Evolutionary conservation across 2,329 filamentous ascomycete genomes (phyloP).

Genomic region (Cyclaneusma minus): DNA sequence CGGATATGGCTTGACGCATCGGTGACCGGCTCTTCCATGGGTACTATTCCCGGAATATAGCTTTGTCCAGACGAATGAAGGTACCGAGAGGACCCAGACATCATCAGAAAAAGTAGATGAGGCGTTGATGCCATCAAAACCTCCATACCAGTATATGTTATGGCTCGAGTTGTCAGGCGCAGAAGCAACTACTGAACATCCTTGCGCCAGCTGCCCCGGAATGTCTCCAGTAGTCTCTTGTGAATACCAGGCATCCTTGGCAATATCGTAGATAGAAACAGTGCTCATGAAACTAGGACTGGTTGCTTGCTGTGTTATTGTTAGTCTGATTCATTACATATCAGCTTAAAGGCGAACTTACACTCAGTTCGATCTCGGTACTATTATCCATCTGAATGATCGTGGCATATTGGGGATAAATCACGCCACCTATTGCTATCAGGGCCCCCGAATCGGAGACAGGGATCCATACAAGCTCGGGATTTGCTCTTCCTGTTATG

Average conservation of each 20-base stretch:
- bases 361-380: slow-evolving; percentile 22
- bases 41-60: slow-evolving; percentile 27
- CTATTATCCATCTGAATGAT: slow-evolving; percentile 11
- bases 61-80: slow-evolving; percentile 65
- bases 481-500: slow-evolving; percentile 40
- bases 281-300: slow-evolving; percentile 57
- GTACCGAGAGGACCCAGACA: slow-evolving; percentile 69
- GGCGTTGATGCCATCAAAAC: slow-evolving; percentile 40
- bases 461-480: slow-evolving; percentile 61
- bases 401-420: slow-evolving; percentile 34
- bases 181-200: slow-evolving; percentile 61
- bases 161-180: slow-evolving; percentile 58
- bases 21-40: slow-evolving; percentile 55
- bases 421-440: slow-evolving; percentile 62
- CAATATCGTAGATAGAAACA: slow-evolving; percentile 67
- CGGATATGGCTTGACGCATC: slow-evolving; percentile 61
- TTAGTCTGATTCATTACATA: slow-evolving; percentile 9
- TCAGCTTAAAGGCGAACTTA: slow-evolving; percentile 12
- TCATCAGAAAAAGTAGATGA: slow-evolving; percentile 37
- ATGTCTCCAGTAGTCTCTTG: slow-evolving; percentile 49
- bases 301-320: slow-evolving; percentile 31
- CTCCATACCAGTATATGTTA: slow-evolving; percentile 77
- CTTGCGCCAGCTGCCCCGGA: slow-evolving; percentile 40
- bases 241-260: slow-evolving; percentile 47
- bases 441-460: slow-evolving; percentile 63